Evolutionary conservation across 257 asterid genomes (phyloP).

Genomic region (Solanum chilense): DNA sequence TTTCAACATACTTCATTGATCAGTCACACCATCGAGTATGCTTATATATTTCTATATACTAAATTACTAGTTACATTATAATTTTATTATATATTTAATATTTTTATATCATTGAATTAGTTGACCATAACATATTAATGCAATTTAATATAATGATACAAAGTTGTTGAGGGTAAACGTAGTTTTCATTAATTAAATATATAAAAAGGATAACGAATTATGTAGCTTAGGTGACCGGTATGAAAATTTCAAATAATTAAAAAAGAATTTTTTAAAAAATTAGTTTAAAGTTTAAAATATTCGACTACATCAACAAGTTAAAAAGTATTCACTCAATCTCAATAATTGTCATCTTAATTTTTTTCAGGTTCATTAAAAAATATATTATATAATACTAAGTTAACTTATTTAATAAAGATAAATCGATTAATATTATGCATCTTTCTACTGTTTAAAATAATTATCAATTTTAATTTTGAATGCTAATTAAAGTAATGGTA

Average conservation of each 20-base stretch:
- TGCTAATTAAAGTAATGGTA: neutral
- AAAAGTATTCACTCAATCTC: neutral
- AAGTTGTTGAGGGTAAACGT: neutral
- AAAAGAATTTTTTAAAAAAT: neutral
- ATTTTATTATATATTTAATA: neutral
- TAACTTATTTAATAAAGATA: neutral
- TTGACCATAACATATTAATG: neutral
- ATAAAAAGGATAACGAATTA: neutral
- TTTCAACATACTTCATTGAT: accelerated
- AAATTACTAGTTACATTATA: neutral
- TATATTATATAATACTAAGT: neutral
- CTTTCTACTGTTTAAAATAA: neutral
- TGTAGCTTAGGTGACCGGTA: neutral
- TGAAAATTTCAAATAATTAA: neutral
- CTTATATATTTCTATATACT: neutral
- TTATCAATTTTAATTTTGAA: neutral
- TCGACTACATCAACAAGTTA: no score
- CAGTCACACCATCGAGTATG: accelerated
- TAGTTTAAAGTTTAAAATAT: neutral
- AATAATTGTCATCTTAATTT: no score
- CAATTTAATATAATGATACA: neutral
- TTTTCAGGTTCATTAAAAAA: neutral
- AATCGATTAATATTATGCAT: neutral
- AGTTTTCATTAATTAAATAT: neutral
- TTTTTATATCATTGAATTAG: neutral